phyloP scores from a whole-genome alignment of 257 asterid genomes.

The Datura wrightii region DNA sequence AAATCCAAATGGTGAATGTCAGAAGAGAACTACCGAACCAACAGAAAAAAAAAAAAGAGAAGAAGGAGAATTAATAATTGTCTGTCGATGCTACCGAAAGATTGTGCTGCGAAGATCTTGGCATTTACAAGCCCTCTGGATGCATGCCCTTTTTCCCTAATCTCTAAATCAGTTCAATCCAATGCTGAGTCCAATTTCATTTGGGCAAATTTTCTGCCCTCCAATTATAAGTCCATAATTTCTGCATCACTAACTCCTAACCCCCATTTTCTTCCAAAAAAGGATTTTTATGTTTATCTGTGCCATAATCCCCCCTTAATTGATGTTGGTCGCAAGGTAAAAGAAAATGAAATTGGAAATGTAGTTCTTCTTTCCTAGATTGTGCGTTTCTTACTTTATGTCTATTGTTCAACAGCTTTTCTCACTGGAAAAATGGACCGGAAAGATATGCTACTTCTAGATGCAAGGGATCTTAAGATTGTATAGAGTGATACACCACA shows the following conservation, averaged over 20 bases:
- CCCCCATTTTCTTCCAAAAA: not conserved
- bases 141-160: not conserved
- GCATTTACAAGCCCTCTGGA: not conserved
- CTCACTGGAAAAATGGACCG: slow-evolving; percentile 34
- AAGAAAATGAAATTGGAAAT: too few species aligned
- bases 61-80: not conserved
- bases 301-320: slow-evolving; percentile 25
- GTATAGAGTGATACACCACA: slow-evolving; percentile 22
- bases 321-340: slow-evolving; percentile 29
- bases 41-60: too few species aligned
- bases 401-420: slow-evolving; percentile 19
- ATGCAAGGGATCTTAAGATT: slow-evolving; percentile 27
- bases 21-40: not conserved
- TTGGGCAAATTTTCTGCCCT: slow-evolving; percentile 26
- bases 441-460: slow-evolving; percentile 35
- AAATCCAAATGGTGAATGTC: not conserved
- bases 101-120: slow-evolving; percentile 4
- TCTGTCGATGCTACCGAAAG: not conserved
- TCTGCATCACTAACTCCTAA: not conserved
- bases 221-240: not conserved
- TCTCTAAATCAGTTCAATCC: not conserved
- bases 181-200: not conserved
- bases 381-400: not conserved
- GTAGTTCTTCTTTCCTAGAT: too few species aligned
- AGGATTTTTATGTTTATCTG: slow-evolving; percentile 1